These are phyloP conservation scores for Casuarina equisetifolia DNA, from an alignment of 306 rosid genomes.

Conservation along the genomic window DNA sequence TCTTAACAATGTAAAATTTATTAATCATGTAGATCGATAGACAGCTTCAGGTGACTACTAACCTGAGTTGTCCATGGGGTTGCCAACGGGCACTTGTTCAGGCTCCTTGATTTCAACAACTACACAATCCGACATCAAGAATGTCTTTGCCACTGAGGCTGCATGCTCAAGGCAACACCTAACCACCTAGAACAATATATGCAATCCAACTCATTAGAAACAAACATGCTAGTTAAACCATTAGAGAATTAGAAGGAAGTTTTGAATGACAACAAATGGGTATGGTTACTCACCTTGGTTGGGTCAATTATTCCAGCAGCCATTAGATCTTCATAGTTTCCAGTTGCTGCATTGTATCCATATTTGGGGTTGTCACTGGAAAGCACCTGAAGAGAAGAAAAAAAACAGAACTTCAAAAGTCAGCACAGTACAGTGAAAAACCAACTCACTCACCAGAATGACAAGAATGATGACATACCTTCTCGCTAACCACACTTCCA, in stretches of 20 bases:
- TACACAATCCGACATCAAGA: constrained; percentile 97
- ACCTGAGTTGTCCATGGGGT: constrained; percentile 98
- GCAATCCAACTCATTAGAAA: background rate
- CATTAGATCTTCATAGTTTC: constrained; percentile 95
- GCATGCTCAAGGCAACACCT: constrained; percentile 99
- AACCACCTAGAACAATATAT: constrained; percentile 58
- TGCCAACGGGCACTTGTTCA: constrained; percentile 65
- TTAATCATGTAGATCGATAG: too few relatives aligned
- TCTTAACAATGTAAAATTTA: too few relatives aligned
- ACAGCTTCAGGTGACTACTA: background rate
- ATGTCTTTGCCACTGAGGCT: constrained; percentile 92
- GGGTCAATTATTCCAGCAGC: constrained; percentile 98
- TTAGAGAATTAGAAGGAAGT: too few relatives aligned
- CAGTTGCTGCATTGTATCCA: constrained; percentile 98
- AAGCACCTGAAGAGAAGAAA: constrained; percentile 54
- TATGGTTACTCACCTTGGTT: constrained; percentile 64
- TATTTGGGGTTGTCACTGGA: constrained; percentile 67
- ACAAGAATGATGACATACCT: constrained; percentile 46
- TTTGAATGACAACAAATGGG: too few relatives aligned
- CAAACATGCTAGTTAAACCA: background rate
- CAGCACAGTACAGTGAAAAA: constrained; percentile 3
- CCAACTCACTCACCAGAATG: background rate
- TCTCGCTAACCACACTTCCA: constrained; percentile 98
- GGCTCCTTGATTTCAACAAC: constrained; percentile 99
- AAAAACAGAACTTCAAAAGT: background rate